phyloP scores from a whole-genome alignment of 352 stramenopile genomes.

The Globisporangium cederbergense region DNA sequence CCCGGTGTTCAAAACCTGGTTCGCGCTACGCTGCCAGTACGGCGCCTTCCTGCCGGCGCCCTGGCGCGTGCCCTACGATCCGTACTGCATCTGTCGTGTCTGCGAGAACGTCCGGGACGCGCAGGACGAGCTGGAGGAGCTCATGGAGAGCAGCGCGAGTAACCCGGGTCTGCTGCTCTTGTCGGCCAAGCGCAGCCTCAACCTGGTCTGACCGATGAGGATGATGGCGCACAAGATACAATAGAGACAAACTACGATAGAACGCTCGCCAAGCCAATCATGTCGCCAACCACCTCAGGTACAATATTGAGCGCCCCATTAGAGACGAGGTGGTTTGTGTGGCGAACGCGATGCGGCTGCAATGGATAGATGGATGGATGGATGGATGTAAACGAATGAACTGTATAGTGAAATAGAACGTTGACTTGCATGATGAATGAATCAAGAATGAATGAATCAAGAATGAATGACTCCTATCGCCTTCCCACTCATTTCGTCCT shows the following conservation, averaged over 20 bases:
- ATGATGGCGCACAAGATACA: background rate
- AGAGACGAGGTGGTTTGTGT: background rate
- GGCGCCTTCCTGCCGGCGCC: conserved; percentile 36
- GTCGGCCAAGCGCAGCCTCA: conserved; percentile 5
- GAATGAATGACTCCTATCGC: background rate
- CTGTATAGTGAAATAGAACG: conserved; percentile 1
- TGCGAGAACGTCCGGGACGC: conserved; percentile 44
- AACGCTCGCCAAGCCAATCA: background rate
- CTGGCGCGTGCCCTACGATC: conserved; percentile 57
- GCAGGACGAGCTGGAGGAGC: conserved; percentile 15
- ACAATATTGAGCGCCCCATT: background rate
- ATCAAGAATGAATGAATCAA: background rate
- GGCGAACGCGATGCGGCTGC: background rate
- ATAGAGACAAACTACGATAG: conserved; percentile 4
- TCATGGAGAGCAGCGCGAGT: background rate
- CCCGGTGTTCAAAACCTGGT: conserved; percentile 46
- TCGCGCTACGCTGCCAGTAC: conserved; percentile 66
- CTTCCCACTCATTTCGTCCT: too few relatives aligned
- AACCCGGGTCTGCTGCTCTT: background rate
- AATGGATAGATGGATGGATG: background rate
- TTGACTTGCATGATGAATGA: background rate
- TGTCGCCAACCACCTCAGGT: background rate
- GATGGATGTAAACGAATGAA: background rate
- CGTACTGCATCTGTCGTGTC: conserved; percentile 51
- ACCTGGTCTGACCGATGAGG: conserved; percentile 5